Evolutionary conservation across 371 early-diverging fungal genomes (phyloP).

Genomic region (Saksenaea oblongispora): DNA sequence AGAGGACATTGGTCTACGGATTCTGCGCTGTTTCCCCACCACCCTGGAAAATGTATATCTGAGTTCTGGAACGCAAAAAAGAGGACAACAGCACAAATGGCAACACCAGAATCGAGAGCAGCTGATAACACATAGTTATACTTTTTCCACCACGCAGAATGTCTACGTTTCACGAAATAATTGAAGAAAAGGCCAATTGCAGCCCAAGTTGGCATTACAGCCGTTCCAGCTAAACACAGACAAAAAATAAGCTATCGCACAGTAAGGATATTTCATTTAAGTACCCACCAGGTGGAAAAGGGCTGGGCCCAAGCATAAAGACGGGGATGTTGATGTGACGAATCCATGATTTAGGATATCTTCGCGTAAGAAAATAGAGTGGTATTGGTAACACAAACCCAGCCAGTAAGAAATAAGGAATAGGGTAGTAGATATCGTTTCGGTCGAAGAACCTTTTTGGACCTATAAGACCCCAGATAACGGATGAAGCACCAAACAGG

Average conservation of each 20-base stretch:
- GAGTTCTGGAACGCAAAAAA: slow-evolving; percentile 50
- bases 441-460: slow-evolving; percentile 59
- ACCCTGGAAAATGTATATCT: slow-evolving; percentile 32
- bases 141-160: slow-evolving; percentile 64
- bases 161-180: slow-evolving; percentile 49
- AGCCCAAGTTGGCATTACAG: slow-evolving; percentile 60
- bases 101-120: slow-evolving; percentile 70
- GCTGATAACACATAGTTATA: slow-evolving; percentile 74
- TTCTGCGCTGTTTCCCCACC: slow-evolving; percentile 42
- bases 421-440: slow-evolving; percentile 43
- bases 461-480: slow-evolving; percentile 68
- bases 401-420: slow-evolving; percentile 41
- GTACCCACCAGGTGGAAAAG: slow-evolving; percentile 27
- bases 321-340: slow-evolving; percentile 58
- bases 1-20: slow-evolving; percentile 41
- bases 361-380: slow-evolving; percentile 37
- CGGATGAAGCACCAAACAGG: slow-evolving; percentile 42
- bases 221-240: slow-evolving; percentile 35
- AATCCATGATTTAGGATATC: slow-evolving; percentile 50
- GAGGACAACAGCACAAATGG: slow-evolving; percentile 51
- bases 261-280: background rate
- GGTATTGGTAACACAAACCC: slow-evolving; percentile 52
- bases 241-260: too few species aligned
- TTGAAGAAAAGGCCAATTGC: slow-evolving; percentile 64
- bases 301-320: slow-evolving; percentile 35